A percentile compares a stretch with the other conserved stretches of the same genome.
These are phyloP conservation scores for Spizellomyces punctatus DNA, from an alignment of 192 early-diverging fungal genomes.

Conservation along the genomic window DNA sequence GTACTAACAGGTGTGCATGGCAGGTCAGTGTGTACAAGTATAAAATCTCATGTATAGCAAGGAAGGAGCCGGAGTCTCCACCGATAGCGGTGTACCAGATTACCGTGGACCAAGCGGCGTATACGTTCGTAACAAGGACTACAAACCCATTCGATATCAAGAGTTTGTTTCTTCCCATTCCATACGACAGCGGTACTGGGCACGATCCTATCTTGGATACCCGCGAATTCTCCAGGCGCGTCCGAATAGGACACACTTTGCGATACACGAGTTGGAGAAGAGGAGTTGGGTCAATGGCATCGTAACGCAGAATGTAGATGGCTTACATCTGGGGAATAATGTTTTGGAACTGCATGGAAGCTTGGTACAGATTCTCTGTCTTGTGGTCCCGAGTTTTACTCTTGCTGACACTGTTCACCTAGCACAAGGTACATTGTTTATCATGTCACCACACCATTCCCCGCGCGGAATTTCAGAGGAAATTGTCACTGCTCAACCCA, in stretches of 20 bases:
- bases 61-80: slow-evolving; percentile 53
- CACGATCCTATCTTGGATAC: slow-evolving; percentile 83
- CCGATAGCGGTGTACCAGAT: slow-evolving; percentile 71
- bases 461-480: slow-evolving; percentile 68
- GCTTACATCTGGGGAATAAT: slow-evolving; percentile 62
- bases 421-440: slow-evolving; percentile 70
- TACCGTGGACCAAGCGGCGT: slow-evolving; percentile 73
- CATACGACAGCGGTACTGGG: slow-evolving; percentile 88
- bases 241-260: slow-evolving; percentile 75
- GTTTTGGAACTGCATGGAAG: slow-evolving; percentile 89
- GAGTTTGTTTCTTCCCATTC: slow-evolving; percentile 60
- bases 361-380: slow-evolving; percentile 35
- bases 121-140: slow-evolving; percentile 55
- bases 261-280: slow-evolving; percentile 56
- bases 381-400: too few relatives aligned
- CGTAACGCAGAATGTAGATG: slow-evolving; percentile 94
- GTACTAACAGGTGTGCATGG: slow-evolving; percentile 29
- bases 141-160: slow-evolving; percentile 84
- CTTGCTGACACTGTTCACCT: not conserved
- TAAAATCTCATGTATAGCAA: not conserved
- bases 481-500: slow-evolving; percentile 72
- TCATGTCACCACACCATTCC: slow-evolving; percentile 58
- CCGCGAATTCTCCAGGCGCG: slow-evolving; percentile 63
- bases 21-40: not conserved
- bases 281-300: slow-evolving; percentile 51